These are phyloP conservation scores for Theobroma grandiflorum DNA, from an alignment of 441 rosid species.

Conservation along the genomic window DNA sequence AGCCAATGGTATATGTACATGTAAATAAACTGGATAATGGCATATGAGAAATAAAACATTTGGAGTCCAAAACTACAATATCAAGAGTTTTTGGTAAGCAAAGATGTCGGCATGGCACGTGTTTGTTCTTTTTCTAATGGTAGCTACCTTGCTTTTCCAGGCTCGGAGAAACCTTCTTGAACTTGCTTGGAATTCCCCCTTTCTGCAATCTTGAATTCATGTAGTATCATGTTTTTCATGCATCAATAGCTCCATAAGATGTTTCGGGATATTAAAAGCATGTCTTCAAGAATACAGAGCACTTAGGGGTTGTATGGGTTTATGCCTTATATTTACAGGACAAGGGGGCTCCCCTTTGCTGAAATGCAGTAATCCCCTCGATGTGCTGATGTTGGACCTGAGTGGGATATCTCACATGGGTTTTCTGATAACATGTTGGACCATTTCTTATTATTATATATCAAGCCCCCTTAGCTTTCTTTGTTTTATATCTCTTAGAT, in stretches of 20 bases:
- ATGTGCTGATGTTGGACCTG: conserved; percentile 32
- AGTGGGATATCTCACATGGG: conserved; percentile 44
- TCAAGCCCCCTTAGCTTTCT: neutral
- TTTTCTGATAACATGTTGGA: conserved; percentile 26
- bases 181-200: neutral
- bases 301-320: conserved; percentile 10
- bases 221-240: neutral
- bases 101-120: neutral
- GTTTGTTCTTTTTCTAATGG: neutral
- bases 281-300: conserved; percentile 27
- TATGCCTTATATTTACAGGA: conserved; percentile 29
- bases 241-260: neutral
- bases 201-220: conserved; percentile 1
- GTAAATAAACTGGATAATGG: too few species aligned
- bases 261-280: conserved; percentile 24
- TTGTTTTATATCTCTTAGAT: neutral
- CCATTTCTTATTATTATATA: neutral
- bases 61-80: neutral
- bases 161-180: neutral
- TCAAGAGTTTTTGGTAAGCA: neutral
- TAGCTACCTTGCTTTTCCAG: neutral
- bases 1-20: neutral
- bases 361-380: conserved; percentile 19
- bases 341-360: conserved; percentile 38
- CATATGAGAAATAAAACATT: neutral